Conservation (phyloP, 2,329 filamentous ascomycete species). For the Fusarium miscanthi region DNA sequence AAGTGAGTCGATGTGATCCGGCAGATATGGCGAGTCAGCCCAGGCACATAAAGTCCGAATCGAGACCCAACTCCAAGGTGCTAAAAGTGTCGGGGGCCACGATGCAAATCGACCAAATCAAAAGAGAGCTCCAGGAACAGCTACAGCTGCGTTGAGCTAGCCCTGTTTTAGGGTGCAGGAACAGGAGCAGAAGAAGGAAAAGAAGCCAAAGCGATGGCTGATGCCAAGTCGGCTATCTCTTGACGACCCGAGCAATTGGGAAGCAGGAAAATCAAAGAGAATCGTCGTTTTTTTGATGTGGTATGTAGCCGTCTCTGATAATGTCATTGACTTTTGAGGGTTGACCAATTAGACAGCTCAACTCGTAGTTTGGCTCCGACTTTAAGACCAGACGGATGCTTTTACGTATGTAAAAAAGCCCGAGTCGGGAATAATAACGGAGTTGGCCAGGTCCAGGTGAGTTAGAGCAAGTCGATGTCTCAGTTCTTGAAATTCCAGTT, state of each 20-base stretch:
- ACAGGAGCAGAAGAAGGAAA: conserved; percentile 6
- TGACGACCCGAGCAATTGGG: conserved; percentile 27
- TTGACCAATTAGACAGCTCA: background rate
- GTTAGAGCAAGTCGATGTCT: background rate
- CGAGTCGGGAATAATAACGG: conserved; percentile 18
- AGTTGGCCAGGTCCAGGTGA: background rate
- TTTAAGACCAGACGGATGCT: background rate
- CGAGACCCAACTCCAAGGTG: conserved; percentile 9
- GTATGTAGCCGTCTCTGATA: conserved; percentile 6
- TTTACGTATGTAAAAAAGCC: background rate
- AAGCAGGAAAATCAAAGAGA: conserved; percentile 2
- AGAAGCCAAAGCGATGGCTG: conserved; percentile 6
- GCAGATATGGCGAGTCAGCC: background rate
- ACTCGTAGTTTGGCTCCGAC: background rate
- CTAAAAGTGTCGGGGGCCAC: conserved; percentile 16
- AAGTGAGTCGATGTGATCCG: background rate
- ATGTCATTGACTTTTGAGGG: conserved; percentile 9
- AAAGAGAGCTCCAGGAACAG: background rate
- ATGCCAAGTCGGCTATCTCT: conserved; percentile 33
- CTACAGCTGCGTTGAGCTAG: conserved; percentile 3
- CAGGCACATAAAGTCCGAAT: conserved; percentile 12
- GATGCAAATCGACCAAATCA: conserved; percentile 18
- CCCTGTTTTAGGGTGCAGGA: conserved; percentile 28
- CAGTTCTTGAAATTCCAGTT: background rate
- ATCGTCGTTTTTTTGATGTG: background rate